Evolutionary conservation across 75 land plant genomes (phyloP).

Genomic region (Azolla pinnata): DNA sequence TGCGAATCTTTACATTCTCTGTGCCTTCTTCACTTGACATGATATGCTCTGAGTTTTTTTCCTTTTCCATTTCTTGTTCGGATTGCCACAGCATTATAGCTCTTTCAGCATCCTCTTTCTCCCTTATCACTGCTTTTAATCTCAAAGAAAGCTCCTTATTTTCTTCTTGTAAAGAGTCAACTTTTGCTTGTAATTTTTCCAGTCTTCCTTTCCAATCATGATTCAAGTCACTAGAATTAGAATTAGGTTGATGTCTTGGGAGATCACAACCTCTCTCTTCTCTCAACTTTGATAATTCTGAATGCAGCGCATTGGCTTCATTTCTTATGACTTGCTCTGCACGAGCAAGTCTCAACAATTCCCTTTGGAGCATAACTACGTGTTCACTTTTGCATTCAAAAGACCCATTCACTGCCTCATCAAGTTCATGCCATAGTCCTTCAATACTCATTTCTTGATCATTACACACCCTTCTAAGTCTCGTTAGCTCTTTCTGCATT

Average conservation of each 20-base stretch:
- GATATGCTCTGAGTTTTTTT: too few relatives aligned
- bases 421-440: conserved; percentile 8
- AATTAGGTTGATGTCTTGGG: too few relatives aligned
- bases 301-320: conserved; percentile 18
- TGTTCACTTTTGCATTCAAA: conserved; percentile 9
- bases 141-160: conserved; percentile 15
- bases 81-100: too few relatives aligned
- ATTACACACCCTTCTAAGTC: conserved; percentile 4
- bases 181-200: conserved; percentile 11
- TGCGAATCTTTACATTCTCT: too few relatives aligned
- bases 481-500: conserved; percentile 20
- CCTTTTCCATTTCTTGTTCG: too few relatives aligned
- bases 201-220: conserved; percentile 17
- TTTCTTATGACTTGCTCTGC: conserved; percentile 16
- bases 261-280: conserved; percentile 5
- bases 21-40: too few relatives aligned
- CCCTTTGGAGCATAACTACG: conserved; percentile 10
- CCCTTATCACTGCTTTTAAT: conserved; percentile 11
- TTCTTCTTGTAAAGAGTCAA: conserved; percentile 18
- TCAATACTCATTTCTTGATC: conserved; percentile 6
- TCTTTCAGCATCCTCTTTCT: background rate
- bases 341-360: conserved; percentile 22
- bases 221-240: too few relatives aligned
- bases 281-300: conserved; percentile 13
- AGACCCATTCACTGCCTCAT: conserved; percentile 5